A percentile compares a stretch with the other conserved stretches of the same genome.
These are phyloP conservation scores for Cinnamomum chago DNA, from an alignment of 164 flowering plant genomes.

Conservation along the genomic window DNA sequence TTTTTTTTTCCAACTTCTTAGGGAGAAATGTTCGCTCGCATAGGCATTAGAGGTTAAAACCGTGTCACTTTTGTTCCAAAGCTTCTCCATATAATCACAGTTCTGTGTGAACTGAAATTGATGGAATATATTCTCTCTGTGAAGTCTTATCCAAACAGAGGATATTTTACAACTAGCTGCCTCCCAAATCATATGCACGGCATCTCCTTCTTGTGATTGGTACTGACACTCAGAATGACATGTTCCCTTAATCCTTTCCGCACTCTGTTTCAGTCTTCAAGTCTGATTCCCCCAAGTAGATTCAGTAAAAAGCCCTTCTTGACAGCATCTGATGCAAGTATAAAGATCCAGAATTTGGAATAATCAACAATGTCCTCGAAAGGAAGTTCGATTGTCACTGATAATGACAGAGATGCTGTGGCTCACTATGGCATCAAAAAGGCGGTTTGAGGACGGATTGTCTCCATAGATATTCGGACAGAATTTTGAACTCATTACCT, in stretches of 20 bases:
- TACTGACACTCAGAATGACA: constrained; percentile 68
- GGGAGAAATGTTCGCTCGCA: not conserved
- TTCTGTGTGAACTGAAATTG: constrained; percentile 24
- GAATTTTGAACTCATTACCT: constrained; percentile 86
- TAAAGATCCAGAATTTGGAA: constrained; percentile 67
- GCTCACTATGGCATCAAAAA: constrained; percentile 85
- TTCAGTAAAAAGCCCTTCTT: constrained; percentile 54
- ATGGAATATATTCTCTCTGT: constrained; percentile 42
- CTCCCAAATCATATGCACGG: constrained; percentile 89
- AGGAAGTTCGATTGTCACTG: constrained; percentile 92
- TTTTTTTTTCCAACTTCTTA: not conserved
- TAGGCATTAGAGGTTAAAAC: not conserved
- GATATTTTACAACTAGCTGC: constrained; percentile 51
- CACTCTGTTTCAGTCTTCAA: constrained; percentile 66
- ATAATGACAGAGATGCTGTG: constrained; percentile 88
- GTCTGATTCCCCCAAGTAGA: constrained; percentile 55
- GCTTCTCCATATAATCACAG: constrained; percentile 7
- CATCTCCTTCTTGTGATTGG: constrained; percentile 74
- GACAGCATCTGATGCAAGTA: constrained; percentile 63
- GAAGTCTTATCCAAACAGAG: constrained; percentile 23
- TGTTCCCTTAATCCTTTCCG: constrained; percentile 61
- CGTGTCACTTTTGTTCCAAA: not conserved
- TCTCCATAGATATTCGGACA: constrained; percentile 90
- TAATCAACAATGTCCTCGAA: constrained; percentile 83
- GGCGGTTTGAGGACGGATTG: constrained; percentile 93